Evolutionary conservation across 225 moss, liverwort and hornwort genomes (phyloP).

Genomic region (Asterella californica): DNA sequence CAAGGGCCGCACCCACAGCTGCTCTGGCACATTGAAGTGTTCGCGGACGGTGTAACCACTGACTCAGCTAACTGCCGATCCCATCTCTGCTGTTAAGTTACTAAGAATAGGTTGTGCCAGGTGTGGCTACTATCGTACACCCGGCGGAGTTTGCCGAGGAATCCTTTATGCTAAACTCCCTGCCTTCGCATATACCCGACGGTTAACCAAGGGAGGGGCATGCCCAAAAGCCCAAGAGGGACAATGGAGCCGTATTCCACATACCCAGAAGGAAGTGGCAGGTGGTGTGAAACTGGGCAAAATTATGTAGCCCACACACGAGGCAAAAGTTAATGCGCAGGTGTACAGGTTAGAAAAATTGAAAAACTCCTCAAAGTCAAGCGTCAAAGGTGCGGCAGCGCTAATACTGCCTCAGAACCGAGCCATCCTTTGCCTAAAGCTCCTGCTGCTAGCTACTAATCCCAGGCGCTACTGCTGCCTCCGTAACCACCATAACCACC

Average conservation of each 20-base stretch:
- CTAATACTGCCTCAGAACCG: constrained; percentile 23
- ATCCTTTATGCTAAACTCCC: constrained; percentile 47
- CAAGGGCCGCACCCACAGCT: constrained; percentile 24
- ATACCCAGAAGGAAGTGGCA: constrained; percentile 60
- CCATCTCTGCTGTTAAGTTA: constrained; percentile 37
- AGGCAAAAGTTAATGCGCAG: constrained; percentile 31
- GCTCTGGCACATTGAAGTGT: constrained; percentile 20
- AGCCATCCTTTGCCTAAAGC: constrained; percentile 30
- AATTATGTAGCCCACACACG: constrained; percentile 46
- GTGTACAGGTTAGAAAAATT: constrained; percentile 55
- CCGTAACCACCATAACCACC: constrained; percentile 63
- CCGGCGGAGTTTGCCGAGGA: constrained; percentile 88
- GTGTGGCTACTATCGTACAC: constrained; percentile 73
- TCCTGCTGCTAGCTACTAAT: constrained; percentile 35
- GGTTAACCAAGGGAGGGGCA: constrained; percentile 24
- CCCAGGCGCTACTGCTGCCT: constrained; percentile 86
- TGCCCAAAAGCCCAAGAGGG: constrained; percentile 50
- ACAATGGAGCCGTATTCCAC: constrained; percentile 53
- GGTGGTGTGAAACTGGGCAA: constrained; percentile 77
- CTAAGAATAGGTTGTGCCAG: constrained; percentile 44
- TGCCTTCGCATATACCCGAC: constrained; percentile 28
- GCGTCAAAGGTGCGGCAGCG: constrained; percentile 23
- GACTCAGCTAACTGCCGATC: constrained; percentile 24
- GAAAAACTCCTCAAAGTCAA: constrained; percentile 55
- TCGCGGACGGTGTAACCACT: constrained; percentile 23